A percentile compares a stretch with the other conserved stretches of the same genome.
These are phyloP conservation scores for Rhodocollybia butyracea DNA, from an alignment of 768 basidiomycete species.

Conservation along the genomic window DNA sequence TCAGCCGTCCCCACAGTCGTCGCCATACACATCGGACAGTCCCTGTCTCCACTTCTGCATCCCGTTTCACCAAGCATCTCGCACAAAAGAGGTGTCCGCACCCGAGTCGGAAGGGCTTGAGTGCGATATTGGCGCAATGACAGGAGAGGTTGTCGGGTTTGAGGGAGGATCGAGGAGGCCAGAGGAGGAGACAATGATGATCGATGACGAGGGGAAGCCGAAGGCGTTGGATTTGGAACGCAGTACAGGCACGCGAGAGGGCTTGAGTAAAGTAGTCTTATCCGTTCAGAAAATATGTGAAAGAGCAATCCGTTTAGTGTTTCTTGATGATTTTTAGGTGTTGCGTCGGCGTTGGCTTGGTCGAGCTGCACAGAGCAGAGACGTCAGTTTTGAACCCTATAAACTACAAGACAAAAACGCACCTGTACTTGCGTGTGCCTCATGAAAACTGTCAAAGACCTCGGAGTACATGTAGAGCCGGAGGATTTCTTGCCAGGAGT, in stretches of 20 bases:
- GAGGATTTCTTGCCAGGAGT: too few relatives aligned
- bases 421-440: constrained; percentile 69
- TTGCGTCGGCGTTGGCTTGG: constrained; percentile 81
- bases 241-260: constrained; percentile 8
- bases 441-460: constrained; percentile 74
- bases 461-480: constrained; percentile 82
- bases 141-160: constrained; percentile 83
- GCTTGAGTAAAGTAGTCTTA: not conserved
- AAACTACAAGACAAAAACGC: too few relatives aligned
- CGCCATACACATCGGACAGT: constrained; percentile 86
- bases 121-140: constrained; percentile 85
- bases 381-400: not conserved
- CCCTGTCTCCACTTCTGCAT: too few relatives aligned
- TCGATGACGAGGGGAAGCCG: constrained; percentile 78
- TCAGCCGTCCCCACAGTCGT: constrained; percentile 75
- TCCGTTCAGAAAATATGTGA: too few relatives aligned
- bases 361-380: constrained; percentile 55
- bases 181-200: too few relatives aligned
- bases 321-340: constrained; percentile 93
- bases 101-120: constrained; percentile 81
- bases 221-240: constrained; percentile 67
- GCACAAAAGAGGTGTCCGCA: constrained; percentile 84
- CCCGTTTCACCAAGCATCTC: constrained; percentile 84
- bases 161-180: too few relatives aligned
- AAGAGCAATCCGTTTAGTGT: constrained; percentile 90